Base-by-base conservation (phyloP, 78 protist species). In the Ministeria vibrans region DNA sequence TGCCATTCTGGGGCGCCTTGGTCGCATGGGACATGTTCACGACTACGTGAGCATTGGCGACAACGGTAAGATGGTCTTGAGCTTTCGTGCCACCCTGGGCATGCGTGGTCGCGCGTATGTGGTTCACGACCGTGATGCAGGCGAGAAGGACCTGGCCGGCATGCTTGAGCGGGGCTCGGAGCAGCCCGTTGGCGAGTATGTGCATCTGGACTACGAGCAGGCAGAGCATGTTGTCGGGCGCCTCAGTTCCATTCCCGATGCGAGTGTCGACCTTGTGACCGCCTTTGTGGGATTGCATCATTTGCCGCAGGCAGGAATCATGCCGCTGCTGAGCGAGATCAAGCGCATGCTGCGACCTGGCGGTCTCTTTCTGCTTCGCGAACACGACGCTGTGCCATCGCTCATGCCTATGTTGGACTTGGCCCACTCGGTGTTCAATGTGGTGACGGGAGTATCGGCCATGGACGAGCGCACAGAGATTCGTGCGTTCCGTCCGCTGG, bases 351-450 rank as follows among this genome's bases (percentile, higher is more conserved):
- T 84, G 78, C 59, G 88, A 6, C 77, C 83, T 7, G 83, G 83
- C n/a, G 88, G 88, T 25, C 32, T 79, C 70, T 70, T 84, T 49
- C 64, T 84, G 41, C 49, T 64, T 7, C 88, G 88, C 41, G 88
- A 84, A 34, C 88, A 84, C 68, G 79, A 84, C 41, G 77, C 62
- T 22, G 61, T 5, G 11, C 39, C 69, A n/a, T 27, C 9, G 32
- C 69, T 84, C 44, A 25, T 78, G 1, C 84, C 88, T 27, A 75
- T 78, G 80, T 61, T 78, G 15, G 88, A 84, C 45, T 25, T 79
- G 46, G 88, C 88, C n/a, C 88, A 84, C 68, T 61, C 28, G 43
- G 80, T 74, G 42, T 84, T 84, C 79, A 84, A 84, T 44, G 83
- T 78, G 7, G 53, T 84, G 44, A 84, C 88, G 20, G 83, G 83